Base-by-base conservation (phyloP, 306 rosid genomes). In the Corylus americana region DNA sequence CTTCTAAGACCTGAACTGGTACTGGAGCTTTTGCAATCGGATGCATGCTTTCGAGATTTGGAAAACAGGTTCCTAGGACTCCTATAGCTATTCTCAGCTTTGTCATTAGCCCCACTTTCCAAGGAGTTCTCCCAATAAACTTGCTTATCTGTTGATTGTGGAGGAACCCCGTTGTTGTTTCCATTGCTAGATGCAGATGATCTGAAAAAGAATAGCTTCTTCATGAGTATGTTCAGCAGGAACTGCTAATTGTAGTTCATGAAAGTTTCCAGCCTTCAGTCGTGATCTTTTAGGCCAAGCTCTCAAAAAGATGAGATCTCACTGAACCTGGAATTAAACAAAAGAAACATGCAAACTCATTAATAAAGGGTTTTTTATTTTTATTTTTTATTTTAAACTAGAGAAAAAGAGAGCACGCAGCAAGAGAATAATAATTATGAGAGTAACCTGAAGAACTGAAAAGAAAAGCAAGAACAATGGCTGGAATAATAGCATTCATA, bases 141-240 rank as follows among this genome's bases (percentile, higher is more conserved):
- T 75, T 89, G 86, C 79, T 89, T 87, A 12, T 83, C 89, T 53
- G 76, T 76, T 69, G 93, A 61, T 48, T 81, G 74, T 18, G 98
- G 81, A 18, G 91, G 82, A 79, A 82, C 75, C 57, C 74, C 78
- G 58, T 85, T 82, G 57, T 54, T 84, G 83, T 82, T 87, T 42
- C 87, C 94, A 76, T 88, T 81, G 86, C 87, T 82, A 44, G 97
- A 82, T 12, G 86, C 84, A 55, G 98, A 90, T 49, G 97, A 87
- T 85, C 88, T 90, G 79, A 95, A 93, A 88, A 85, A 91, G 85
- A 95, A 95, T 31, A 91, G 83, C 84, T 90, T 92, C 97, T 89
- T 95, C 98, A 95, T 92, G 70, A 70, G 80, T 79, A 76, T 53
- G 83, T 78, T 81, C 68, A 17, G 74, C 80, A 42, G 18, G 71